Conservation (phyloP, 306 rosid genomes). For the Lathyrus oleraceus region DNA sequence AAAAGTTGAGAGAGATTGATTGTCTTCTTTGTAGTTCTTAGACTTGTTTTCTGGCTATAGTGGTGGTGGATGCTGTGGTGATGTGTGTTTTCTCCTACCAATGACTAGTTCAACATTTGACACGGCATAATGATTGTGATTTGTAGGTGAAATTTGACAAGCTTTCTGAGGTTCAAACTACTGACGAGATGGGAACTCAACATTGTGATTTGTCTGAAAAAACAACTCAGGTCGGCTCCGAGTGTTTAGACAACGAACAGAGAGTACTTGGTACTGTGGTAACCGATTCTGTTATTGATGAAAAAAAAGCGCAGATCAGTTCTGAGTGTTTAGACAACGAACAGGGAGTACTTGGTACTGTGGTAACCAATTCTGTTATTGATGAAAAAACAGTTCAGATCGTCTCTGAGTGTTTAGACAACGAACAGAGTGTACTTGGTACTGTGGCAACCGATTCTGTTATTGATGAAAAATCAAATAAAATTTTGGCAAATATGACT, state of each 20-base stretch:
- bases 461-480: conserved; percentile 35
- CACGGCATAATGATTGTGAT: conserved; percentile 25
- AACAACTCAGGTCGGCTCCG: neutral
- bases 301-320: no score
- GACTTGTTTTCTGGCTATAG: conserved; percentile 38
- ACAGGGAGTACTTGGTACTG: no score
- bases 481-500: conserved; percentile 38
- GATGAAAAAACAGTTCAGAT: conserved; percentile 20
- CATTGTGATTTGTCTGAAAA: conserved; percentile 43
- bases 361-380: no score
- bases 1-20: neutral
- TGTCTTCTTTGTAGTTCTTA: conserved; percentile 31
- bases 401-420: conserved; percentile 40
- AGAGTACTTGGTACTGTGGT: no score
- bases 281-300: no score
- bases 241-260: no score
- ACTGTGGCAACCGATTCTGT: conserved; percentile 24
- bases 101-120: conserved; percentile 38
- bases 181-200: conserved; percentile 44
- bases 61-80: conserved; percentile 47
- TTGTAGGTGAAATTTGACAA: conserved; percentile 23
- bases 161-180: conserved; percentile 24
- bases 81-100: conserved; percentile 28
- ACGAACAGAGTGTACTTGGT: conserved; percentile 40
- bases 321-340: no score